Base-by-base conservation (phyloP, 768 basidiomycete species). In the Stropharia rugosoannulata region DNA sequence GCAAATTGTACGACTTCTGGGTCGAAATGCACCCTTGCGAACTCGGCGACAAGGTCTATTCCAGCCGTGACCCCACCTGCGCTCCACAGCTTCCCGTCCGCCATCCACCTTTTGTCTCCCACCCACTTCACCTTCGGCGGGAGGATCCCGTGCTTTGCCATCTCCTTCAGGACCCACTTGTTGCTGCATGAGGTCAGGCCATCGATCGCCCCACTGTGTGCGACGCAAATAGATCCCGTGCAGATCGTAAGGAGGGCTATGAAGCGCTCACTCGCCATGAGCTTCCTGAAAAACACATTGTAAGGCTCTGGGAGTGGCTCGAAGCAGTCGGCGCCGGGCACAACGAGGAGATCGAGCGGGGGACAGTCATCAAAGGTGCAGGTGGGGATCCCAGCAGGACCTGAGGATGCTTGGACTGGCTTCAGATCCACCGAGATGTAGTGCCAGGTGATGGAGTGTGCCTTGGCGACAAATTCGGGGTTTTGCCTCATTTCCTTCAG, bases 11-110 rank as follows among this genome's bases (percentile, higher is more conserved):
- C 63, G 18, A 66, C 25, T 47, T 64, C 60, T 19, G 50, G 32
- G 41, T 64, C 60, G 22, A 66, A 61, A 36, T 63, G 46, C 11
- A 55, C 55, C 39, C 58, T 60, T 40, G 59, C 52, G 48, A 65
- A 68, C 37, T 64, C 67, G 18, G 64, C 65, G 5, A 58, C 65
- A 6, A 68, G 60, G 47, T 68, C 67, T 16, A 68, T 54, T 1
- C 67, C 67, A 12, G 65, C 52, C 40, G 67, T 68, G 5, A 66
- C 40, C 5, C 64, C 67, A 2, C 61, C 65, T 2, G 61, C 61
- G 37, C 65, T 68, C 67, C 67, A 68, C 0, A 68, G 29, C 59
- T 65, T 66, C 38, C 67, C 63, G 48, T 68, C 67, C 16, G 57
- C 47, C 3, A 59, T 47, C 61, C 64, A 68, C 27, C 67, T 49